phyloP scores from a whole-genome alignment of 495 filamentous ascomycete species.

The Oidiodendron maius region DNA sequence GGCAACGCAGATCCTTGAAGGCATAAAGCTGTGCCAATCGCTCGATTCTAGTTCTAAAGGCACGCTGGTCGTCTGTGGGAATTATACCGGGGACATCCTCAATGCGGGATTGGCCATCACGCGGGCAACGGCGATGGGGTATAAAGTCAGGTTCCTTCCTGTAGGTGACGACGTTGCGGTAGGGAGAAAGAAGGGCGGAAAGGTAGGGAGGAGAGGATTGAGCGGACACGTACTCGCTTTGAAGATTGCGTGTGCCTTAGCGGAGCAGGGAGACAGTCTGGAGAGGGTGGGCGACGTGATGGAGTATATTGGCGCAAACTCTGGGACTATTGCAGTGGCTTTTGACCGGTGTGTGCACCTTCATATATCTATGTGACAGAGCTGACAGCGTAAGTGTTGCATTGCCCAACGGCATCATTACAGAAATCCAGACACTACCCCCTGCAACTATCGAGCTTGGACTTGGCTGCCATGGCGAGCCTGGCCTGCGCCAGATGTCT shows the following conservation, averaged over 20 bases:
- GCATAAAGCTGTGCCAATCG: conserved; percentile 35
- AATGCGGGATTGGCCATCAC: conserved; percentile 58
- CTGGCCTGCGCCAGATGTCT: conserved; percentile 46
- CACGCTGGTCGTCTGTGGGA: conserved; percentile 54
- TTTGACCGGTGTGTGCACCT: conserved; percentile 15
- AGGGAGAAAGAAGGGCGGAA: conserved; percentile 45
- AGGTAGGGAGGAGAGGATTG: conserved; percentile 52
- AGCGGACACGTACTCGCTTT: conserved; percentile 37
- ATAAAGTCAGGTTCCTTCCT: conserved; percentile 49
- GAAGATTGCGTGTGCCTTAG: conserved; percentile 20
- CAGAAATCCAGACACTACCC: conserved; percentile 43
- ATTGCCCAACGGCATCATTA: conserved; percentile 21
- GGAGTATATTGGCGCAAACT: conserved; percentile 18
- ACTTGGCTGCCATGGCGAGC: conserved; percentile 59
- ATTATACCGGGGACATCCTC: conserved; percentile 60
- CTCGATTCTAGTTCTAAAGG: conserved; percentile 42
- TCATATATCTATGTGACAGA: background rate
- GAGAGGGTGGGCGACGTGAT: conserved; percentile 15
- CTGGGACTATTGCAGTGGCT: conserved; percentile 19
- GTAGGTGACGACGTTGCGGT: conserved; percentile 57
- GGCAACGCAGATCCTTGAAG: conserved; percentile 56
- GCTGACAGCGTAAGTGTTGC: conserved; percentile 16
- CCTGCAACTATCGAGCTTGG: conserved; percentile 50
- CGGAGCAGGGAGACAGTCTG: conserved; percentile 13
- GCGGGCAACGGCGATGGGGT: conserved; percentile 50